Evolutionary conservation across 1,139 yeast species (phyloP).

Genomic region (Spathaspora sp.): DNA sequence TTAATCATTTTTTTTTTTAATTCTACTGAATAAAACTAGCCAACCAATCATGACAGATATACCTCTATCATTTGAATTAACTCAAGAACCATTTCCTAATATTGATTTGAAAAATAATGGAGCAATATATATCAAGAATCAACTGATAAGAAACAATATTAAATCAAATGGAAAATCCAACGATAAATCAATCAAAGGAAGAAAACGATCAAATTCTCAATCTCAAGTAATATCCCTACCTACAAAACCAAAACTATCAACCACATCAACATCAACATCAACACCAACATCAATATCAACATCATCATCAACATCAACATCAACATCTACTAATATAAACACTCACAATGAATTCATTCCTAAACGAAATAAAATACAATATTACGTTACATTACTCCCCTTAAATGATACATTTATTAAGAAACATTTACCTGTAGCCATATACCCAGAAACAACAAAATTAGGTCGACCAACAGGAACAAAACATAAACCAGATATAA

Average conservation of each 20-base stretch:
- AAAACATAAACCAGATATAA: conserved; percentile 68
- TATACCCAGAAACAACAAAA: conserved; percentile 78
- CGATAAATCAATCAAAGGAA: conserved; percentile 10
- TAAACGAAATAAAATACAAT: conserved; percentile 36
- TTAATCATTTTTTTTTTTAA: neutral
- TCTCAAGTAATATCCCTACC: conserved; percentile 28
- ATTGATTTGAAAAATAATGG: conserved; percentile 12
- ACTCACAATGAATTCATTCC: conserved; percentile 15
- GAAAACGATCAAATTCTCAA: conserved; percentile 43
- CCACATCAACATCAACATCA: conserved; percentile 6
- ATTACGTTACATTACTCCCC: conserved; percentile 67
- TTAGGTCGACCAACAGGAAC: conserved; percentile 85
- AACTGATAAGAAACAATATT: neutral
- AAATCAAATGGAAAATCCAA: neutral
- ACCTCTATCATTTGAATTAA: conserved; percentile 7
- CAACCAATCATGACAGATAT: conserved; percentile 13
- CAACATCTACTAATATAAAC: conserved; percentile 6
- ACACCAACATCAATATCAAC: no score
- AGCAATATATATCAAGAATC: conserved; percentile 9
- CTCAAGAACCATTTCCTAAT: conserved; percentile 12
- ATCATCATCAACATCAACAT: neutral
- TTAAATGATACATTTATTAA: conserved; percentile 80
- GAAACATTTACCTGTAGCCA: conserved; percentile 78
- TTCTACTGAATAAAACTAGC: no score
- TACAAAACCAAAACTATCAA: conserved; percentile 8